These are phyloP conservation scores for Lactuca saligna DNA, from an alignment of 129 eudicot species.

Conservation along the genomic window DNA sequence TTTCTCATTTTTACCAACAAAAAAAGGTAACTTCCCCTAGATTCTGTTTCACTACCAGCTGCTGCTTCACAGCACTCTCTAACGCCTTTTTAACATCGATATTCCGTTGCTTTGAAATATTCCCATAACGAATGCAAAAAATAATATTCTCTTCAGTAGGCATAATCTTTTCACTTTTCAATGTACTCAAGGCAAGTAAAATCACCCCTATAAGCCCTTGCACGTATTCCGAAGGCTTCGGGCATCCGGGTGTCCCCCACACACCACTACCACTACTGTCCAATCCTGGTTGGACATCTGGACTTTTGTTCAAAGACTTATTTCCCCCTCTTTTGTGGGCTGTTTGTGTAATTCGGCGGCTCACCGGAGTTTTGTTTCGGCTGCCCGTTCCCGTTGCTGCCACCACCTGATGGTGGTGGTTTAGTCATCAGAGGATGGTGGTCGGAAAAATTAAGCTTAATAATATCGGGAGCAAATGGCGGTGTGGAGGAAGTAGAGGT, in stretches of 20 bases:
- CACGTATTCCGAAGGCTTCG: slow-evolving; percentile 71
- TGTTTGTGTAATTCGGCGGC: slow-evolving; percentile 39
- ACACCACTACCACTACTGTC: slow-evolving; percentile 44
- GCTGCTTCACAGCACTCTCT: slow-evolving; percentile 74
- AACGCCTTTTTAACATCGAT: slow-evolving; percentile 88
- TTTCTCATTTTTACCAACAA: slow-evolving; percentile 68
- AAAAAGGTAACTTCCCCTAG: slow-evolving; percentile 52
- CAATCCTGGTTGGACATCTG: slow-evolving; percentile 38
- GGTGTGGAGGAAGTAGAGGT: slow-evolving; percentile 36
- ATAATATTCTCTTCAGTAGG: slow-evolving; percentile 83
- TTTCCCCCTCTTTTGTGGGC: slow-evolving; percentile 57
- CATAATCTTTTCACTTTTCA: slow-evolving; percentile 72
- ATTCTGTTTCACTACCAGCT: slow-evolving; percentile 60
- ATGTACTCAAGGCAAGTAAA: slow-evolving; percentile 78
- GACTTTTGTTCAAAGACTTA: slow-evolving; percentile 24
- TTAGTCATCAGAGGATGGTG: slow-evolving; percentile 43
- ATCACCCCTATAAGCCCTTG: slow-evolving; percentile 80
- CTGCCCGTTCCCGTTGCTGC: slow-evolving; percentile 26
- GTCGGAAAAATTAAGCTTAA: slow-evolving; percentile 56
- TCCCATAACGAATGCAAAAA: slow-evolving; percentile 76
- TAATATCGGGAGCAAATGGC: slow-evolving; percentile 47
- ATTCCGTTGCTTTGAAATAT: slow-evolving; percentile 48
- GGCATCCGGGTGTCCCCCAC: slow-evolving; percentile 77
- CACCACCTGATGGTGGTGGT: slow-evolving; percentile 4
- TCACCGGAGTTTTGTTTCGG: slow-evolving; percentile 46